Evolutionary conservation across 139 green algal genomes (phyloP).

Genomic region (Astrephomene gubernaculifera): DNA sequence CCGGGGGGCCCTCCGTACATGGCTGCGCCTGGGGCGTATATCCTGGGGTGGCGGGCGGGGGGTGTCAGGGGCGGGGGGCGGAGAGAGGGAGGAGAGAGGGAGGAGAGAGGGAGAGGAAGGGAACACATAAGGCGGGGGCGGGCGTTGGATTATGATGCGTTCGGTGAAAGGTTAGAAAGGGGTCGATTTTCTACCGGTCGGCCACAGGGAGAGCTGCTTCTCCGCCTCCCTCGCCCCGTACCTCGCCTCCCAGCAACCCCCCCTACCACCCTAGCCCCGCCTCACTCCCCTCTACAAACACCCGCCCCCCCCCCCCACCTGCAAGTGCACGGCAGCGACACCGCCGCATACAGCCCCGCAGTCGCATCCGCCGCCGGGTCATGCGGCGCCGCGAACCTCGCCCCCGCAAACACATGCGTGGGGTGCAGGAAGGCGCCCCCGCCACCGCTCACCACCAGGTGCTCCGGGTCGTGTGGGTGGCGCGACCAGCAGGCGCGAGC

Average conservation of each 20-base stretch:
- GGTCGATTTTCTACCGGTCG: too few species aligned
- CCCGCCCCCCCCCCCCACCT: not conserved
- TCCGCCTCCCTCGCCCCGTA: not conserved
- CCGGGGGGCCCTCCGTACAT: conserved; percentile 11
- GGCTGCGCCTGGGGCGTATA: not conserved
- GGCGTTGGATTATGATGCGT: too few species aligned
- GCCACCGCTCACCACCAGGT: conserved; percentile 83
- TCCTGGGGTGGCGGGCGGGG: not conserved
- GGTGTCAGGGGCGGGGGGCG: not conserved
- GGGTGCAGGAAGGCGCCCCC: conserved; percentile 92
- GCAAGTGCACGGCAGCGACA: conserved; percentile 49
- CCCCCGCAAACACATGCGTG: conserved; percentile 84
- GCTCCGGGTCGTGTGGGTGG: conserved; percentile 79
- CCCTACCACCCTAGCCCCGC: not conserved
- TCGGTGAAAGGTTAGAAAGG: too few species aligned
- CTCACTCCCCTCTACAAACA: not conserved
- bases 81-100: not conserved
- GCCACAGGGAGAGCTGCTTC: not conserved
- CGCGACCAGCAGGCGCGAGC: conserved; percentile 7
- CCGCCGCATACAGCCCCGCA: conserved; percentile 51
- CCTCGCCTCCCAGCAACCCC: not conserved
- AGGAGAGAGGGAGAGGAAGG: not conserved
- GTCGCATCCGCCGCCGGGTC: conserved; percentile 71
- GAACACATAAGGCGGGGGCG: too few species aligned
- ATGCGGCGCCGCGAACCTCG: conserved; percentile 61